Evolutionary conservation across 225 moss, liverwort and hornwort species (phyloP), one percentile per base, ranked within the genome.

Genomic region (Antitrichia curtipendula): DNA sequence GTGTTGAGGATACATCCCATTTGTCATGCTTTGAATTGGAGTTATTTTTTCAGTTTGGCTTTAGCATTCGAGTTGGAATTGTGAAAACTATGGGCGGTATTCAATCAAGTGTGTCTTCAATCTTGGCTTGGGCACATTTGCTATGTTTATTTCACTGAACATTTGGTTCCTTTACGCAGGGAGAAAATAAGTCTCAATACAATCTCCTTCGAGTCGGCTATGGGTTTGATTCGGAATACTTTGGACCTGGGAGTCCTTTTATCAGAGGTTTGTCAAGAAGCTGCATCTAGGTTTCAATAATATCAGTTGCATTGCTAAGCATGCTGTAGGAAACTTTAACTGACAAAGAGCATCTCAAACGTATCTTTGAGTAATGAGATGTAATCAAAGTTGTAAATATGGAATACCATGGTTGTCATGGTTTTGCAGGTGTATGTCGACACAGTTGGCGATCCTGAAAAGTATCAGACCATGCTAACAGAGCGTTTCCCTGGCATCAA

Each of bases 121-220:
- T 90, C 86, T 75, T 69, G 78, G 38, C 34, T 62, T 22, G 81
- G 60, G 21, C 88, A 86, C 49, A 45, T 79, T 83, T 60, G 25
- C 54, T 59, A 76, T 86, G 83, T 59, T 52, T 78, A 49, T 71
- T n/a, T 86, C 31, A 58, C 71, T 88, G 72, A 85, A 79, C 43
- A 36, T 80, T 87, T 88, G 70, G 74, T 70, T 83, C 56, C 64
- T 83, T 27, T 81, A 74, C 24, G 75, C 95, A 96, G 96, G 82
- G 93, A 93, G 84, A 95, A 90, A 88, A 82, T 91, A 87, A 96
- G 95, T 89, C 93, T 96, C 29, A 96, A 96, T 80, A 86, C 90
- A 32, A 94, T 96, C 86, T 96, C 96, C 71, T 95, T 94, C 86
- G 96, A 96, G 52, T 96, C 96, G 41, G 96, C 96, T 23, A 96